These are phyloP conservation scores for Euphorbia schlechtendalii DNA, from an alignment of 441 rosid species.

Conservation along the genomic window DNA sequence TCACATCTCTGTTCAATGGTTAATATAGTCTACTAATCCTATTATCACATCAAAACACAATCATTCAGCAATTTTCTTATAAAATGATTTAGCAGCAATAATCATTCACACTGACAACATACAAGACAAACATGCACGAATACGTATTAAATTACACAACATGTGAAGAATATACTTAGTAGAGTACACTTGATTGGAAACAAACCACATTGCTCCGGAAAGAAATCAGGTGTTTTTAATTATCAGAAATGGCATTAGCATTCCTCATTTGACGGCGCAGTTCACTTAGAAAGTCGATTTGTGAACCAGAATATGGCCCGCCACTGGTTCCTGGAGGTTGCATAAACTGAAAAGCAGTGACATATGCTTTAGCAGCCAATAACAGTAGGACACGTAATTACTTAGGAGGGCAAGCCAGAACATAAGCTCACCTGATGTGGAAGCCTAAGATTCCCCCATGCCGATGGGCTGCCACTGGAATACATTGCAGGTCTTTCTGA, in stretches of 20 bases:
- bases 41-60: background rate
- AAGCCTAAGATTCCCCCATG: constrained; percentile 40
- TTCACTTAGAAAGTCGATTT: constrained; percentile 46
- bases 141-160: background rate
- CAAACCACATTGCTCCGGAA: constrained; percentile 4
- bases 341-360: constrained; percentile 26
- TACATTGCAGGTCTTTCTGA: constrained; percentile 56
- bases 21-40: background rate
- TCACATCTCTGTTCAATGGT: constrained; percentile 21
- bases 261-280: constrained; percentile 39
- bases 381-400: background rate
- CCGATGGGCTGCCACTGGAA: constrained; percentile 37
- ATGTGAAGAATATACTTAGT: background rate
- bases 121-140: background rate
- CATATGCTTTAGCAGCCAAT: constrained; percentile 1
- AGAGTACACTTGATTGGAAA: constrained; percentile 1
- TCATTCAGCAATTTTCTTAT: background rate
- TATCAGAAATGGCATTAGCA: constrained; percentile 24
- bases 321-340: constrained; percentile 25
- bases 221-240: constrained; percentile 19
- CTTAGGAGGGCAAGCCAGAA: background rate
- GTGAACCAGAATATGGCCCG: constrained; percentile 25
- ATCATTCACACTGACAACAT: background rate
- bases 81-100: background rate
- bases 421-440: constrained; percentile 47